These are phyloP conservation scores for Penicillium argentinense DNA, from an alignment of 495 filamentous ascomycete genomes.

Conservation along the genomic window DNA sequence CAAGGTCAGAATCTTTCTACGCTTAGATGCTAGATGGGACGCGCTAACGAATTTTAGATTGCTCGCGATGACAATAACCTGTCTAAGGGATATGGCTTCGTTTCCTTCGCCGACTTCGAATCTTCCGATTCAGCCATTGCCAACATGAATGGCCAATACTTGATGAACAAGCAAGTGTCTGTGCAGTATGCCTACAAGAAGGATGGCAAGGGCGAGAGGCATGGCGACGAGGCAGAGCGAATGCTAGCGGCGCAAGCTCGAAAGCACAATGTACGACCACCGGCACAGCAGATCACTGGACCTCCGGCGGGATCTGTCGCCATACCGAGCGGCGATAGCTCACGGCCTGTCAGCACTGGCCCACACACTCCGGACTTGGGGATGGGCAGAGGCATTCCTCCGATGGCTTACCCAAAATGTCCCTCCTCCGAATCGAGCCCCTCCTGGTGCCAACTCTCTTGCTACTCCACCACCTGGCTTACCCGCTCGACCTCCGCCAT, in stretches of 20 bases:
- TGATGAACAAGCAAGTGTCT: conserved; percentile 93
- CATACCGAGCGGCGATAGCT: conserved; percentile 57
- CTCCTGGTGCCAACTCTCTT: conserved; percentile 44
- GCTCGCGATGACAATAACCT: conserved; percentile 89
- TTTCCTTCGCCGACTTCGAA: conserved; percentile 93
- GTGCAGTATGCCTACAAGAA: conserved; percentile 99
- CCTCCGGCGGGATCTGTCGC: conserved; percentile 46
- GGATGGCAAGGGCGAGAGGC: conserved; percentile 94
- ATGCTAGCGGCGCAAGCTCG: conserved; percentile 90
- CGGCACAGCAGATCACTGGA: conserved; percentile 53
- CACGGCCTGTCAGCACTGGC: conserved; percentile 39
- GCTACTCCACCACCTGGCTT: conserved; percentile 72
- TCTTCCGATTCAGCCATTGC: conserved; percentile 87
- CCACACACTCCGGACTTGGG: conserved; percentile 32
- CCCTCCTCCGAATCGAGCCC: conserved; percentile 42
- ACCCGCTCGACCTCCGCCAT: conserved; percentile 76
- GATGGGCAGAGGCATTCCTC: conserved; percentile 36
- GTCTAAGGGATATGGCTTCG: conserved; percentile 95
- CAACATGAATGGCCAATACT: conserved; percentile 94
- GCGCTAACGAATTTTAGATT: conserved; percentile 49
- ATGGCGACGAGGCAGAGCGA: conserved; percentile 92
- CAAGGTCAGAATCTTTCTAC: conserved; percentile 53
- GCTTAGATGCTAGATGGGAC: background rate
- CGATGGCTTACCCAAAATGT: conserved; percentile 37
- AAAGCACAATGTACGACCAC: conserved; percentile 85